These are phyloP conservation scores for Melanogaster broomeanus DNA, from an alignment of 768 basidiomycete species.

Conservation along the genomic window DNA sequence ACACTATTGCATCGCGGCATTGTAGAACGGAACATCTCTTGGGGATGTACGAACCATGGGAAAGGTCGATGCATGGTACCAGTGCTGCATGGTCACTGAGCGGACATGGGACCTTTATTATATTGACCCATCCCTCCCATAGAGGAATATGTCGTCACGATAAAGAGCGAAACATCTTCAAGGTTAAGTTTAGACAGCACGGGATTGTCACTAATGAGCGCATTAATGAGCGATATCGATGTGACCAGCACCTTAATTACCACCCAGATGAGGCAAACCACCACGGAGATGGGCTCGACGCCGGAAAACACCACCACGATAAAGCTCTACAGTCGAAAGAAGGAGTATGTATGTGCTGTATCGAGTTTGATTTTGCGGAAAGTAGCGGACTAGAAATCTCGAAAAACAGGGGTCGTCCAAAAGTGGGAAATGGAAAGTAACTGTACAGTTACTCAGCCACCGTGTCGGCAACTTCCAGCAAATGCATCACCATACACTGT, in stretches of 20 bases:
- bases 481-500: neutral
- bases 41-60: neutral
- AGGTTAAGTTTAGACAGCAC: neutral
- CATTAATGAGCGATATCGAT: neutral
- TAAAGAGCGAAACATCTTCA: neutral
- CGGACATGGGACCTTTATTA: neutral
- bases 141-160: neutral
- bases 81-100: neutral
- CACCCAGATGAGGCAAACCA: neutral
- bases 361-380: neutral
- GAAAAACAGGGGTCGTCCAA: conserved; percentile 18
- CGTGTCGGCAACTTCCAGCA: conserved; percentile 25
- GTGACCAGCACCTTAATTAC: neutral
- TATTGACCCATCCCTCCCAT: neutral
- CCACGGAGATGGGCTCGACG: neutral
- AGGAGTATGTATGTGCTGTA: too few species aligned
- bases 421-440: conserved; percentile 9
- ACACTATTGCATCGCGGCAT: neutral
- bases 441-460: conserved; percentile 38
- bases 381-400: conserved; percentile 7
- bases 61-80: neutral
- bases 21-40: neutral
- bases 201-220: neutral
- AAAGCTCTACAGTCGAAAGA: too few species aligned
- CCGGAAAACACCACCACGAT: neutral